These are phyloP conservation scores for Phoma herbarum DNA, from an alignment of 2,329 filamentous ascomycete genomes.

Conservation along the genomic window DNA sequence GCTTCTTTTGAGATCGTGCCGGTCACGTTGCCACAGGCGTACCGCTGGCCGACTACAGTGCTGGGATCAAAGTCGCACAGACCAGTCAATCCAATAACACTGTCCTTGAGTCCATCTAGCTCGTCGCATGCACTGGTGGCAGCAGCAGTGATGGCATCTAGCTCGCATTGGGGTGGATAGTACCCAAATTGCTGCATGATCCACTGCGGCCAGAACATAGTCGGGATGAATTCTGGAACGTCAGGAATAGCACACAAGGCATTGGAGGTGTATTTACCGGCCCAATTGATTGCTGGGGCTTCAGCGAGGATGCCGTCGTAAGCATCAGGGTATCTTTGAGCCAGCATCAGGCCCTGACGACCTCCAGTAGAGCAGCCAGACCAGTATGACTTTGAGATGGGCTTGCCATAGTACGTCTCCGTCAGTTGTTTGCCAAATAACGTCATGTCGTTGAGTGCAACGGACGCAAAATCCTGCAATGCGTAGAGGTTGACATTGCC, in stretches of 20 bases:
- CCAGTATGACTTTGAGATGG: conserved; percentile 45
- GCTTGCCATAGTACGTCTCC: conserved; percentile 39
- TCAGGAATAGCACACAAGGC: neutral
- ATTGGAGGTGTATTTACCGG: neutral
- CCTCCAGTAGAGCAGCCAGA: conserved; percentile 48
- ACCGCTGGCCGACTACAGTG: conserved; percentile 12
- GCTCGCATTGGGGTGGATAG: conserved; percentile 31
- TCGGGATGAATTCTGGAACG: conserved; percentile 16
- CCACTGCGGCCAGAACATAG: conserved; percentile 27
- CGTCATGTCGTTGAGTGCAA: conserved; percentile 42
- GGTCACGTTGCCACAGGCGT: conserved; percentile 7
- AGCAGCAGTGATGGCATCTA: conserved; percentile 30
- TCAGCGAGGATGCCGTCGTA: conserved; percentile 44
- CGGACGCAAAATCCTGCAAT: conserved; percentile 46
- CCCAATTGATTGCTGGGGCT: conserved; percentile 37
- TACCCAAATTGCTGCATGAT: conserved; percentile 28
- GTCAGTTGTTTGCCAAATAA: conserved; percentile 18
- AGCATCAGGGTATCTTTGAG: conserved; percentile 40
- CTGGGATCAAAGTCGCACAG: conserved; percentile 34
- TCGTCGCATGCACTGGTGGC: conserved; percentile 34
- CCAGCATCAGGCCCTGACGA: conserved; percentile 42
- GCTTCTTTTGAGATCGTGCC: conserved; percentile 7
- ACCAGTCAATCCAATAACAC: conserved; percentile 30
- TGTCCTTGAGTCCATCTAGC: conserved; percentile 32
- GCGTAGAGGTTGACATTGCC: conserved; percentile 33